Evolutionary conservation across 2,329 filamentous ascomycete species (phyloP).

Genomic region (Aureobasidium zeae): DNA sequence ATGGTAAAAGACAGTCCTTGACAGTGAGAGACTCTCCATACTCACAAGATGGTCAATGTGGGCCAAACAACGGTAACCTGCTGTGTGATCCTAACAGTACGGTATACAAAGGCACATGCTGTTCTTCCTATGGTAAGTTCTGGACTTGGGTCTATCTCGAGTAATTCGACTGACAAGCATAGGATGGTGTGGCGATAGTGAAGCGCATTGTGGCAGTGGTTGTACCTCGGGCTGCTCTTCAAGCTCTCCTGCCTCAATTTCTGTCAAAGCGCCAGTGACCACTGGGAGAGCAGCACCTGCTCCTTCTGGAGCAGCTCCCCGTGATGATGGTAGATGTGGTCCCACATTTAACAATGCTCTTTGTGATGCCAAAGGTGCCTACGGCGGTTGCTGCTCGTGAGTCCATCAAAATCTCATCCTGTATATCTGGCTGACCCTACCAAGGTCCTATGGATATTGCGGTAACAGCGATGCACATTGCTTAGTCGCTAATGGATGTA

Average conservation of each 20-base stretch:
- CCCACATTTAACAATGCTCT: slow-evolving; percentile 31
- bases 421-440: background rate
- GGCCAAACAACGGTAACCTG: slow-evolving; percentile 31
- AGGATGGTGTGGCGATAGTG: slow-evolving; percentile 36
- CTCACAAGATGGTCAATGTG: slow-evolving; percentile 34
- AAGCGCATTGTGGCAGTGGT: slow-evolving; percentile 32
- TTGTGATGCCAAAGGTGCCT: slow-evolving; percentile 32
- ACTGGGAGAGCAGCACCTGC: slow-evolving; percentile 3
- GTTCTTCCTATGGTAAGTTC: slow-evolving; percentile 31
- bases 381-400: slow-evolving; percentile 32
- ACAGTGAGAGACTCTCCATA: slow-evolving; percentile 19
- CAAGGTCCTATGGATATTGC: slow-evolving; percentile 23
- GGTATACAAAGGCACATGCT: slow-evolving; percentile 38
- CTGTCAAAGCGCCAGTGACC: background rate
- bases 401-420: background rate
- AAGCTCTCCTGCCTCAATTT: slow-evolving; percentile 8
- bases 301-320: slow-evolving; percentile 10
- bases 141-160: slow-evolving; percentile 15
- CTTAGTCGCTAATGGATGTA: slow-evolving; percentile 28
- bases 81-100: slow-evolving; percentile 38
- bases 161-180: slow-evolving; percentile 17
- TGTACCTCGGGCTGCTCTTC: slow-evolving; percentile 29
- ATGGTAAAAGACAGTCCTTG: background rate
- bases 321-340: slow-evolving; percentile 34
- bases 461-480: slow-evolving; percentile 29